These are phyloP conservation scores for Lachancea sp. DNA, from an alignment of 805 yeast species.

Conservation along the genomic window DNA sequence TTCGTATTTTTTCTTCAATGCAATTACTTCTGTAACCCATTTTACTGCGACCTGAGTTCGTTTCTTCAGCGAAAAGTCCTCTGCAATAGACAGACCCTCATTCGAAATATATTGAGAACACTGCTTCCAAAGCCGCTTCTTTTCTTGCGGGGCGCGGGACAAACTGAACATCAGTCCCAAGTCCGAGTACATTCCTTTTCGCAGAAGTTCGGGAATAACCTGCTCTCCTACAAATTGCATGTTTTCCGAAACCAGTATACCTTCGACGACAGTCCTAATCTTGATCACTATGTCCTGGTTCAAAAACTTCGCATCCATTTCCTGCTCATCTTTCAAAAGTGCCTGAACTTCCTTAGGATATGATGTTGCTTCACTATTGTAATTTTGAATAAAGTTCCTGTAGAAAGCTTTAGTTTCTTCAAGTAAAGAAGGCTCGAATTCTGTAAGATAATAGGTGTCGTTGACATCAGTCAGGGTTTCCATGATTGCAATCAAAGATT, in stretches of 20 bases:
- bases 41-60: conserved; percentile 47
- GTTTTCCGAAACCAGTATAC: conserved; percentile 19
- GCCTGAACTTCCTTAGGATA: conserved; percentile 48
- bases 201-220: conserved; percentile 4
- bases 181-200: not conserved
- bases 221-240: conserved; percentile 1
- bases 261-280: conserved; percentile 17
- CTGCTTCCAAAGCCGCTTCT: conserved; percentile 5
- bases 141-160: conserved; percentile 6
- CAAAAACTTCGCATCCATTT: conserved; percentile 20
- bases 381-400: conserved; percentile 39
- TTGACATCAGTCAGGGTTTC: conserved; percentile 48
- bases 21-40: conserved; percentile 60
- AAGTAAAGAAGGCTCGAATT: conserved; percentile 62
- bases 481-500: conserved; percentile 61
- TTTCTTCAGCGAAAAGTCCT: conserved; percentile 26
- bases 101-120: conserved; percentile 13
- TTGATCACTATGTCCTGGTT: conserved; percentile 22
- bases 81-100: conserved; percentile 12
- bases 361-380: conserved; percentile 42
- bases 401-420: conserved; percentile 52
- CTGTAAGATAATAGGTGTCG: conserved; percentile 56
- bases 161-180: conserved; percentile 4
- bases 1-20: conserved; percentile 46
- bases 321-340: conserved; percentile 57